Base-by-base conservation (phyloP, 495 filamentous ascomycete species). In the Neurospora tetrasperma region DNA sequence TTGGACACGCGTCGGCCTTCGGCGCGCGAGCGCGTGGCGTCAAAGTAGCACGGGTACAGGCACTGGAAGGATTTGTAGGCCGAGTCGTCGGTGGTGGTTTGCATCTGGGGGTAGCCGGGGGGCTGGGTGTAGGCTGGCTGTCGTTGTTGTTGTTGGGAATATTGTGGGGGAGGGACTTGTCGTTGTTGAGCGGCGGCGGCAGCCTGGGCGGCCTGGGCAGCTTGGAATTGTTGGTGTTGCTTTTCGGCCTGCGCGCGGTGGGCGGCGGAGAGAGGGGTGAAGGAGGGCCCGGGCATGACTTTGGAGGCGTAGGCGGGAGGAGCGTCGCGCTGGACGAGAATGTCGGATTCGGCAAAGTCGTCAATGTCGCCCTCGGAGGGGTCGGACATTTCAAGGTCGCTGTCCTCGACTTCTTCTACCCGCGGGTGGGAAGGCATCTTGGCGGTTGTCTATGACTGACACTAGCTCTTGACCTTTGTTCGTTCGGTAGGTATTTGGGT, bases 31-130 rank as follows among this genome's bases (percentile, higher is more conserved):
- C 95, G 91, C 6, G 84, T 84, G 72, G 84, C 85, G 83, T 98
- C 95, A 81, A 98, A 99, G 85, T 99, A 98, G 72, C 98, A 74
- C 0, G 96, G 95, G 84, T 98, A 99, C 31, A 99, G 86, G 82
- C 93, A 96, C 82, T 95, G 92, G 84, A 86, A 96, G 79, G 89
- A 80, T 75, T 90, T 91, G 83, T 90, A 94, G 75, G 89, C 84
- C 62, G 86, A 79, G 70, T 86, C 83, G 76, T 89, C 84, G 72
- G 78, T 80, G 42, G 81, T 81, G 75, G 79, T 83, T 6, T 75
- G 77, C 74, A 82, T 83, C 46, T 76, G 77, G 69, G 78, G 80
- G 75, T 77, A 77, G 38, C 74, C 74, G 10, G 74, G 68, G 31
- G 74, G 79, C 35, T 68, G 76, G 68, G 35, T 77, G 72, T 73